Base-by-base conservation (phyloP, 202 grass and related monocot species). In the Thinopyrum obtusiflorum region DNA sequence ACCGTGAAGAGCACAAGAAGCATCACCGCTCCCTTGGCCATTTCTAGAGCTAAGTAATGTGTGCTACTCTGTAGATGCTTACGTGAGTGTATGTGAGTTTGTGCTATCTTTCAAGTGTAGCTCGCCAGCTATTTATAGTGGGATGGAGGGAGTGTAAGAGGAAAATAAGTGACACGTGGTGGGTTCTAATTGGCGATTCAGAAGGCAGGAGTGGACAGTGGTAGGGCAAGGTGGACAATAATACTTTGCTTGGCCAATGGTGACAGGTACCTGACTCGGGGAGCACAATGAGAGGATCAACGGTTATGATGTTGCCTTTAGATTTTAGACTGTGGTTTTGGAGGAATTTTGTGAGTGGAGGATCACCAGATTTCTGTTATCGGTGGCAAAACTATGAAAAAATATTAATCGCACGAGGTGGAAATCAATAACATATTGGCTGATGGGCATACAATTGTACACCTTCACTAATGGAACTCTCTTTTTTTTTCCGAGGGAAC, bases 1-100 rank as follows among this genome's bases (percentile, higher is more conserved):
- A 12, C 32, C 15, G 84, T 63, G 70, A 87, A 25, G 13, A 87
- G 11, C 57, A 87, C 12, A 0, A 92, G 40, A 2, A 90, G 31
- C 67, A 36, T 6, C 39, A 4, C 63, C 1, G 9, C 51, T 61
- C 11, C 21, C 78, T 63, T 82, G 0, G 70, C 51, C 83, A 89
- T 24, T 23, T 62, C 14, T 44, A 9, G 14, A 69, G 83, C 62
- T 63, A 20, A 24, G 5, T 23, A 53, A 29, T 3, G 9, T 14
- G 15, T 20, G 2, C 6, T 35, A 39, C 37, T 10, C 37, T 2
- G 8, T 39, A 4, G 4, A 4, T 35, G 64, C 4, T 21, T 68
- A 31, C 36, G 29, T 9, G 44, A 47, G 51, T 39, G 62, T 60
- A 31, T 11, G 28, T 42, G 7, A 11, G 2, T 4, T 4, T 60